Evolutionary conservation across 1,284 basidiomycete species (phyloP).

Genomic region (Papiliotrema laurentii): DNA sequence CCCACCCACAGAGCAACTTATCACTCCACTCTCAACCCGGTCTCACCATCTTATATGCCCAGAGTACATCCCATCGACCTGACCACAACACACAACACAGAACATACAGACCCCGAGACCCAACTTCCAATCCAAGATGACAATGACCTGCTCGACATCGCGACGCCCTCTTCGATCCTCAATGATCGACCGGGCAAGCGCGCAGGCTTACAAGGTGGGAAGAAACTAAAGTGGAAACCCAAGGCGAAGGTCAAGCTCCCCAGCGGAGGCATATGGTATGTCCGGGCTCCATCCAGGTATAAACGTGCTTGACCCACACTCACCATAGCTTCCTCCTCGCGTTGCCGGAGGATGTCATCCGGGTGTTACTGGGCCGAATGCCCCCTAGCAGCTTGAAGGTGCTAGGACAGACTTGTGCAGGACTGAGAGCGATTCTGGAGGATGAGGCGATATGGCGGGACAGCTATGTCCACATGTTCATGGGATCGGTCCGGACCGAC

Average conservation of each 20-base stretch:
- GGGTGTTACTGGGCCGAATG: conserved; percentile 29
- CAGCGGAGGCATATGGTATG: not conserved
- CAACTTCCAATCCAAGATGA: not conserved
- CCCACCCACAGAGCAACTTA: not conserved
- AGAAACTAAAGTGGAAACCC: not conserved
- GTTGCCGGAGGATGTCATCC: conserved; percentile 39
- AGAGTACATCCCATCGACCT: not conserved
- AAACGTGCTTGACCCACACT: not conserved
- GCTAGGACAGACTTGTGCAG: conserved; percentile 29
- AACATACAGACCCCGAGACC: not conserved
- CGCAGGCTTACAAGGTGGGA: not conserved
- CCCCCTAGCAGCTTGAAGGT: conserved; percentile 35
- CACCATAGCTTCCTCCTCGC: conserved; percentile 30
- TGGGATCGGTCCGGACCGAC: conserved; percentile 18
- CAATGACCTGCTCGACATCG: not conserved
- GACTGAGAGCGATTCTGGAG: conserved; percentile 23
- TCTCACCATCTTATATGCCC: not conserved
- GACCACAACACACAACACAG: not conserved
- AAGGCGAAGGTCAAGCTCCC: not conserved
- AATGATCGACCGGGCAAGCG: not conserved
- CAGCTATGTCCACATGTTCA: conserved; percentile 40
- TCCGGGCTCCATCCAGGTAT: not conserved
- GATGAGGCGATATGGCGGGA: conserved; percentile 41
- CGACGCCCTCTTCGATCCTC: not conserved
- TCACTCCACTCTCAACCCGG: not conserved